phyloP scores from a whole-genome alignment of 2,329 filamentous ascomycete genomes.

The Colletotrichum tabaci region DNA sequence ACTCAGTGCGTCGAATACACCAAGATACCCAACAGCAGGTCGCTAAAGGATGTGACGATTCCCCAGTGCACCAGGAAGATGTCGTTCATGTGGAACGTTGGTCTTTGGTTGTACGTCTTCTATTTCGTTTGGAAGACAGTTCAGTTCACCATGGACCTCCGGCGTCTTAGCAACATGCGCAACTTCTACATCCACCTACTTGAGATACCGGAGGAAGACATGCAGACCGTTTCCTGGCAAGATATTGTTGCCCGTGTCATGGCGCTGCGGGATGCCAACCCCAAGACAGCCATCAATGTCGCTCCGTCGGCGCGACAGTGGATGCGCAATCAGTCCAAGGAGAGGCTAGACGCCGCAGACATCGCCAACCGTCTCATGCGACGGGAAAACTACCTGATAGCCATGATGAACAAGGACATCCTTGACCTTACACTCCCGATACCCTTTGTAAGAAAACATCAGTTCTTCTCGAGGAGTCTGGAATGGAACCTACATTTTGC shows the following conservation, averaged over 20 bases:
- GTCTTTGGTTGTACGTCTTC: slow-evolving; percentile 87
- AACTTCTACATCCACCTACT: slow-evolving; percentile 89
- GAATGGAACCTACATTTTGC: slow-evolving; percentile 94
- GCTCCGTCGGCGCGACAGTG: slow-evolving; percentile 67
- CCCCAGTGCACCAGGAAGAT: slow-evolving; percentile 83
- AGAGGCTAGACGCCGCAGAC: slow-evolving; percentile 94
- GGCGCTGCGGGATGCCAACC: slow-evolving; percentile 86
- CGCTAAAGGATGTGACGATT: slow-evolving; percentile 70
- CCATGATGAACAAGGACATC: slow-evolving; percentile 96
- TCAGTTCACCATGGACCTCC: slow-evolving; percentile 80
- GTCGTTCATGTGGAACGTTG: slow-evolving; percentile 82
- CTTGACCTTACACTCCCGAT: slow-evolving; percentile 88
- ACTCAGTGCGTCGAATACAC: slow-evolving; percentile 89
- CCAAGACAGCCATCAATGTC: slow-evolving; percentile 78
- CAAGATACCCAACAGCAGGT: slow-evolving; percentile 77
- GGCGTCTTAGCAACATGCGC: slow-evolving; percentile 81
- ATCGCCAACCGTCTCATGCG: slow-evolving; percentile 98
- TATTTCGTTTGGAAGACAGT: slow-evolving; percentile 88
- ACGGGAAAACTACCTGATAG: slow-evolving; percentile 96
- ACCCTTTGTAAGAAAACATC: slow-evolving; percentile 83
- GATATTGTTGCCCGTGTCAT: slow-evolving; percentile 90
- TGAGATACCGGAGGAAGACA: slow-evolving; percentile 85
- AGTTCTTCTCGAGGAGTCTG: slow-evolving; percentile 89
- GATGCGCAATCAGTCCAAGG: slow-evolving; percentile 89
- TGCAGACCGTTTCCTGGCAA: slow-evolving; percentile 96